These are phyloP conservation scores for Epithele typhae DNA, from an alignment of 768 basidiomycete genomes.

Conservation along the genomic window DNA sequence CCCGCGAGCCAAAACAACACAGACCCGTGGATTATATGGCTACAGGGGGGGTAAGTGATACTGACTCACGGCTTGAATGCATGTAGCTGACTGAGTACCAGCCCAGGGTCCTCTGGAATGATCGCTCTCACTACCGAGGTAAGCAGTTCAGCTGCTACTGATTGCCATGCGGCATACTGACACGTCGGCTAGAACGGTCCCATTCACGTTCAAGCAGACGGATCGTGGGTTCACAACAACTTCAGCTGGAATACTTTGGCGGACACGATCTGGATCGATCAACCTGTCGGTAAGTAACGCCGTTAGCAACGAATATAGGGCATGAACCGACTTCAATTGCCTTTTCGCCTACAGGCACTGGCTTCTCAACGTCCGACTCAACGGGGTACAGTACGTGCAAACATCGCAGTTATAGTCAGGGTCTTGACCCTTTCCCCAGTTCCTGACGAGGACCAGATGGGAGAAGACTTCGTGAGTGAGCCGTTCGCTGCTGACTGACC, in stretches of 20 bases:
- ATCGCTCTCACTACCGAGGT: conserved; percentile 58
- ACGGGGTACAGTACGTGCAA: conserved; percentile 50
- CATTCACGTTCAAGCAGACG: conserved; percentile 49
- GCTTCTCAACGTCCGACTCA: conserved; percentile 60
- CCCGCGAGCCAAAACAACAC: conserved; percentile 26
- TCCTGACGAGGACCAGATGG: conserved; percentile 63
- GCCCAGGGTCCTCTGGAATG: conserved; percentile 68
- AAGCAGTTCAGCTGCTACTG: neutral
- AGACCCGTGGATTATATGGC: conserved; percentile 74
- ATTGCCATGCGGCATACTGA: neutral
- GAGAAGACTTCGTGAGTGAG: conserved; percentile 39
- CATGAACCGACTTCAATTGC: no score
- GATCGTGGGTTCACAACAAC: conserved; percentile 44
- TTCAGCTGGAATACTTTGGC: conserved; percentile 57
- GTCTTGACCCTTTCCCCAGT: conserved; percentile 29
- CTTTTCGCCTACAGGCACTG: conserved; percentile 35
- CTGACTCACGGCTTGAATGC: neutral
- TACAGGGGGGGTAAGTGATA: conserved; percentile 59
- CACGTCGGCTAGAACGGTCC: conserved; percentile 57
- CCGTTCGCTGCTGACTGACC: neutral
- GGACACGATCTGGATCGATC: conserved; percentile 69
- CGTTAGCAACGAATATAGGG: neutral
- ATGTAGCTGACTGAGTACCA: conserved; percentile 9
- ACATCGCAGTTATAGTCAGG: no score
- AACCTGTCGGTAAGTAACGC: conserved; percentile 45